Base-by-base conservation (phyloP, 495 filamentous ascomycete genomes). In the Aspergillus haitiensis region DNA sequence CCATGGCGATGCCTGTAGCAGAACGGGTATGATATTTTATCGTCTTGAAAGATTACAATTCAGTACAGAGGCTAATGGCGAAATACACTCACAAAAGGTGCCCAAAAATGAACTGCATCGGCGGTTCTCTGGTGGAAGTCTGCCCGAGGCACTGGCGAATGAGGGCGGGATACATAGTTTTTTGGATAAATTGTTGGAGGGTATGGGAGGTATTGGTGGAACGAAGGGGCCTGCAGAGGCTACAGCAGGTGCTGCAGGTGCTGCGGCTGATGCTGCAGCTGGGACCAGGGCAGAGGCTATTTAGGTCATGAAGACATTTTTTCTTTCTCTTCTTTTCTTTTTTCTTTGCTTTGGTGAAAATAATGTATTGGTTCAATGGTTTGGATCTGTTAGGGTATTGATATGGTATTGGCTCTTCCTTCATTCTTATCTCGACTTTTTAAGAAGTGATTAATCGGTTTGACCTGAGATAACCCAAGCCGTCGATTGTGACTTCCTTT, bases 1-100 rank as follows among this genome's bases (percentile, higher is more conserved):
- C 42, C 1, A 40, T 62, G 47, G 61, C 64, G 11, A 36, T 51
- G 8, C 59, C 64, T 5, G 44, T 61, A 18, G 61, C 51, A 18
- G 64, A 64, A 51, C 33, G 53, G 52, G 34, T 6, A 48, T 8
- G 0, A 35, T 3, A 37, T 18, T 3, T 12, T 11, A 31, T 21
- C 3, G 13, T 11, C 31, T 18, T 34, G 13, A n/a, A 10, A 56
- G 13, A 16, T n/a, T 40, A 10, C 39, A 58, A 9, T 16, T 21
- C 6, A 9, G 15, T 18, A 6, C 1, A 9, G 44, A 46, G 27
- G 27, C 15, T 21, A 47, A 47, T 21, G 44, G 9, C 15, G 15
- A 47, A 2, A 11, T 0, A 47, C n/a, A 47, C 11, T 27, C 15
- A 46, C 31, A 9, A 49, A 7, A 32, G 10, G 12, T 49, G 18